Percentiles rank a stretch among this genome's conserved stretches.
Evolutionary conservation across 75 land plant genomes (phyloP).

Genomic region (Selaginella moellendorffii): DNA sequence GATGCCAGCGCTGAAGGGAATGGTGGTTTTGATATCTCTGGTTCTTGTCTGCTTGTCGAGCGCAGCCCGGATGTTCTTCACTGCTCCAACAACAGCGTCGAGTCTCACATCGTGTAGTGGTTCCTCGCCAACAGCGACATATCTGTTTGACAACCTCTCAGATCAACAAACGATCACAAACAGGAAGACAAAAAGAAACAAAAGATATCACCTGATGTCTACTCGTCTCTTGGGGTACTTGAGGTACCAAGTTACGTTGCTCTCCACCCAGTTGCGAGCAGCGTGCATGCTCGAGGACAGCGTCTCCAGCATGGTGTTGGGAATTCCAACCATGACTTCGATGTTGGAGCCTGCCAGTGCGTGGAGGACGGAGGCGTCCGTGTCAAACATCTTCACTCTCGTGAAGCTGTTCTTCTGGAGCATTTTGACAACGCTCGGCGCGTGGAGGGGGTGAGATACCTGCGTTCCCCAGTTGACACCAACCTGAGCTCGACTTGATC

Average conservation of each 20-base stretch:
- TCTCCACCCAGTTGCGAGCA: neutral
- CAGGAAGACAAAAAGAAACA: neutral
- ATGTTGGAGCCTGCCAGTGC: slow-evolving; percentile 39
- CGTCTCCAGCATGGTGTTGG: slow-evolving; percentile 22
- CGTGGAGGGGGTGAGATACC: slow-evolving; percentile 32
- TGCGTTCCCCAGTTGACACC: slow-evolving; percentile 48
- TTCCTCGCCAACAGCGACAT: neutral
- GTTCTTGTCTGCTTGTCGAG: neutral
- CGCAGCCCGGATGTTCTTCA: neutral
- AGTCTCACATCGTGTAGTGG: neutral
- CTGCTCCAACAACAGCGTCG: neutral
- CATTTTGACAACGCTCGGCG: slow-evolving; percentile 28
- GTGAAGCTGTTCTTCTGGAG: slow-evolving; percentile 35
- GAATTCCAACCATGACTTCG: slow-evolving; percentile 57
- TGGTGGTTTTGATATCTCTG: neutral
- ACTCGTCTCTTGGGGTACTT: neutral
- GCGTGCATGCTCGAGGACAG: neutral
- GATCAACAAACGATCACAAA: neutral
- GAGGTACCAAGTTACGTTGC: neutral
- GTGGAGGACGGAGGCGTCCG: slow-evolving; percentile 21
- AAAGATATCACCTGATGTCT: neutral
- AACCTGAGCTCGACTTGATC: neutral
- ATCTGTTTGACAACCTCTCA: neutral
- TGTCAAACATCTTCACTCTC: slow-evolving; percentile 67
- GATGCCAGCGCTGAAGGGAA: neutral